Evolutionary conservation across 306 rosid species (phyloP).

Genomic region (barrel medic (Medicago truncatula)): MtrunA17r5.0-ANR NC_053044.1:35875001-35875500

Average conservation of each 20-base stretch:
- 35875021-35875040: conserved; percentile 71
- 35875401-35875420: conserved; percentile 8
- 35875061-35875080: conserved; percentile 10
- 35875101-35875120: conserved; percentile 18
- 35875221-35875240: conserved; percentile 87
- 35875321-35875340: conserved; percentile 12
- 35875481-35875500: conserved; percentile 31
- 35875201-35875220: conserved; percentile 85
- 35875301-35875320: conserved; percentile 14
- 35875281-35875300: conserved; percentile 20
- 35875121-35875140: conserved; percentile 78
- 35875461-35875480: conserved; percentile 27
- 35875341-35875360: conserved; percentile 20
- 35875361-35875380: conserved; percentile 18
- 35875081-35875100: conserved; percentile 35
- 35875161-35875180: conserved; percentile 96
- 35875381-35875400: conserved; percentile 29
- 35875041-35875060: conserved; percentile 41
- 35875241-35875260: conserved; percentile 85
- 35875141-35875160: conserved; percentile 81
- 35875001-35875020: conserved; percentile 92
- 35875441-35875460: conserved; percentile 16
- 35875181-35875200: conserved; percentile 99
- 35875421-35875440: background rate
- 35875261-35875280: conserved; percentile 72